Evolutionary conservation across 805 yeast genomes (phyloP).

Genomic region (Cyberlindnera bimundalis): DNA sequence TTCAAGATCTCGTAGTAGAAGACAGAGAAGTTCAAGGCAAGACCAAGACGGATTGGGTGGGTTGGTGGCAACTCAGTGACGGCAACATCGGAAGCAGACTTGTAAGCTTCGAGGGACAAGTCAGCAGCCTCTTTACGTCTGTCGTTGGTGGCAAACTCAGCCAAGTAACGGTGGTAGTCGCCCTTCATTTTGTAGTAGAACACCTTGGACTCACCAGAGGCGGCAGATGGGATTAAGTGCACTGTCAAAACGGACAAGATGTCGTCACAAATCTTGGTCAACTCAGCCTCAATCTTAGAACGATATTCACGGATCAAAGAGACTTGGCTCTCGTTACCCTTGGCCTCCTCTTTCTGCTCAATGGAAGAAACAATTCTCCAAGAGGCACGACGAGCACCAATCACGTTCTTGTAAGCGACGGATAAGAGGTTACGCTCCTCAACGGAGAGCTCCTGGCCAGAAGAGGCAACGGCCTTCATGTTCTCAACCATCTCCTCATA

Average conservation of each 20-base stretch:
- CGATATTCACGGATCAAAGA: constrained; percentile 89
- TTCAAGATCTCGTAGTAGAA: constrained; percentile 97
- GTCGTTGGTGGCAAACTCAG: constrained; percentile 91
- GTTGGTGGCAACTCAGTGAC: constrained; percentile 97
- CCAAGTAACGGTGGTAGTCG: constrained; percentile 98
- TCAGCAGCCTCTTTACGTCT: constrained; percentile 92
- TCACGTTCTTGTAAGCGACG: constrained; percentile 97
- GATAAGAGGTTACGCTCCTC: constrained; percentile 97
- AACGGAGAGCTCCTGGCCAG: constrained; percentile 92
- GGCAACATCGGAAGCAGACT: constrained; percentile 94
- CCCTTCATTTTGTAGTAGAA: constrained; percentile 99
- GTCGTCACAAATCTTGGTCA: constrained; percentile 91
- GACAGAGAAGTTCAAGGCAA: constrained; percentile 96
- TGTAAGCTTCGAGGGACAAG: constrained; percentile 89
- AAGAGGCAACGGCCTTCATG: constrained; percentile 95
- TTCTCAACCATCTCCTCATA: constrained; percentile 99
- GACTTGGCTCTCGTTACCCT: constrained; percentile 91
- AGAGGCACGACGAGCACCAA: constrained; percentile 98
- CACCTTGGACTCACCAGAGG: constrained; percentile 96
- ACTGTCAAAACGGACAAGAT: constrained; percentile 82
- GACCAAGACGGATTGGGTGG: constrained; percentile 96
- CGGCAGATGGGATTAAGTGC: constrained; percentile 91
- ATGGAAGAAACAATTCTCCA: constrained; percentile 99
- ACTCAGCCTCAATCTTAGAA: constrained; percentile 88
- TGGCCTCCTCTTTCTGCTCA: constrained; percentile 96